Evolutionary conservation across 768 basidiomycete species (phyloP), one percentile per base, ranked within the genome.

Genomic region (Boletus barrowsii): DNA sequence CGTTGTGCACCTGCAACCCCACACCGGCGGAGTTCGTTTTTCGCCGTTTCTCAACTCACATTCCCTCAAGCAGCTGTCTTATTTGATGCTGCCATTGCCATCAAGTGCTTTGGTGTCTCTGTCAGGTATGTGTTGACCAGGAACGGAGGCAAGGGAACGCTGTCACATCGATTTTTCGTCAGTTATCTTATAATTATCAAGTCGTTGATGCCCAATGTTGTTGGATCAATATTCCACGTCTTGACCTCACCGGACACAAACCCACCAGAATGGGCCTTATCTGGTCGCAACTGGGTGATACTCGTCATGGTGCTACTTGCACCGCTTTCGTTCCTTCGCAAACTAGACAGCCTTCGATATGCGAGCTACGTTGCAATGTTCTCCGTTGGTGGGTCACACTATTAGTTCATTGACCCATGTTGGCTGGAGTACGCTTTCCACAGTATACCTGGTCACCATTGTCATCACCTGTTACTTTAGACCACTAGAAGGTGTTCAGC

Each of bases 61-160:
- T 97, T 93, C 69, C 96, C 96, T 3, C 83, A 79, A 42, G 90
- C 88, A 0, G 89, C 88, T 1, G 75, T 92, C 37, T 90, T 92
- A 69, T 96, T 98, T 63, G 96, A 98, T 69, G 86, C 85, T 4
- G 96, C 95, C 13, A 93, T 98, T 62, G 93, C 93, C 10, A 87
- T 86, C 68, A 98, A 98, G 68, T 98, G 96, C 70, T 97, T 97
- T 67, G 96, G 96, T 18, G 96, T 98, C 4, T 93, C 91, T 33
- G 86, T 95, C 62, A 93, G 92, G 82, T 93, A 72, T 43, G 80
- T 36, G 20, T 47, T 26, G 37, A 32, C 42, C 51, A 49, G 42
- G 45, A 49, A 26, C 30, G 37, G 32, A 18, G 22, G 2, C 7
- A 15, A 47, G 41, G 13, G 29, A 36, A 42, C n/a, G 20, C 17